phyloP scores from a whole-genome alignment of 2,329 filamentous ascomycete species.

The Dendrostoma leiphaemia region DNA sequence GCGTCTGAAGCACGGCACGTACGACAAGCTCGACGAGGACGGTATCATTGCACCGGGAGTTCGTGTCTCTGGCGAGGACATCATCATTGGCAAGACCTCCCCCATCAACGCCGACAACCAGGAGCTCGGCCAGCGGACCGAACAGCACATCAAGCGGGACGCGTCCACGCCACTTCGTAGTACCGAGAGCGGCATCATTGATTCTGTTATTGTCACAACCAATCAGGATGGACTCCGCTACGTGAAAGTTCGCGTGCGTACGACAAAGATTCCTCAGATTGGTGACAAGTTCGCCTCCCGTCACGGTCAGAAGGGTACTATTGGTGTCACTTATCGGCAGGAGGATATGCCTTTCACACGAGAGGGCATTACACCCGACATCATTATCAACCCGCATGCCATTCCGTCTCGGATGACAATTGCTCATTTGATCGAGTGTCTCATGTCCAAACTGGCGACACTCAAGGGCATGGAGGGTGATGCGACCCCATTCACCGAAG shows the following conservation, averaged over 20 bases:
- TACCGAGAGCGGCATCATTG: constrained; percentile 95
- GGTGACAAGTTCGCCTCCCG: constrained; percentile 99
- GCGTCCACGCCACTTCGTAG: constrained; percentile 92
- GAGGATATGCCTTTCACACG: constrained; percentile 98
- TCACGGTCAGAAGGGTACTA: constrained; percentile 98
- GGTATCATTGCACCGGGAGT: constrained; percentile 92
- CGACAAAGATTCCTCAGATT: constrained; percentile 97
- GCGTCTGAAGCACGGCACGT: constrained; percentile 89
- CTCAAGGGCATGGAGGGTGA: constrained; percentile 95
- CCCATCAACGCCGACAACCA: constrained; percentile 91
- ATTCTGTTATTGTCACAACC: constrained; percentile 89
- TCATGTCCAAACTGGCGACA: constrained; percentile 92
- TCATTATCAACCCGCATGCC: constrained; percentile 99
- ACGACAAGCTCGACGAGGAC: constrained; percentile 96
- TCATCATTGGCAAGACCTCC: constrained; percentile 98
- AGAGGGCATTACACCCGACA: constrained; percentile 87
- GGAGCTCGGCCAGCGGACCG: constrained; percentile 88
- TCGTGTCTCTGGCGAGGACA: constrained; percentile 94
- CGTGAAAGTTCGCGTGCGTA: constrained; percentile 95
- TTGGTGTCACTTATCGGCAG: constrained; percentile 95
- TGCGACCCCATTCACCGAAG: constrained; percentile 95
- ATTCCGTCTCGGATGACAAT: constrained; percentile 99
- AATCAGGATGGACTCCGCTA: constrained; percentile 93
- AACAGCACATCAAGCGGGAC: constrained; percentile 87
- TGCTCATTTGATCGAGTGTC: constrained; percentile 98